phyloP scores from a whole-genome alignment of 176 grass and related monocot genomes.

The Aegilops sharonensis region DNA sequence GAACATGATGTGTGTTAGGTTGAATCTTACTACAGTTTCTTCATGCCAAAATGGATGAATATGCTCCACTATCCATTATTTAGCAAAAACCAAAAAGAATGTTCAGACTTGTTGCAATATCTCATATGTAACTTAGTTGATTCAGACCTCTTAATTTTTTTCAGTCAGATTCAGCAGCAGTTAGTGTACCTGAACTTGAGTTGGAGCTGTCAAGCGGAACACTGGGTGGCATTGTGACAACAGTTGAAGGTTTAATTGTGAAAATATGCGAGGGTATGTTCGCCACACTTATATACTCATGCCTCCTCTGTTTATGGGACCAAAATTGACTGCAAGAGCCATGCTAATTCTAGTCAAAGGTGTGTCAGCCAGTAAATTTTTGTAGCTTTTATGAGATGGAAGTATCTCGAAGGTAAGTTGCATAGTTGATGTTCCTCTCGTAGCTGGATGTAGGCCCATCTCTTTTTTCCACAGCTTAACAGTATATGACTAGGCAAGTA shows the following conservation, averaged over 20 bases:
- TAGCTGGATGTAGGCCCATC: neutral
- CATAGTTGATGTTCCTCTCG: neutral
- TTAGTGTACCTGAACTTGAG: slow-evolving; percentile 91
- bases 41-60: neutral
- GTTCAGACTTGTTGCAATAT: neutral
- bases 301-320: neutral
- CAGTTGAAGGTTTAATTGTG: slow-evolving; percentile 90
- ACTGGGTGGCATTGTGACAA: slow-evolving; percentile 90
- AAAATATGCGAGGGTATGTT: slow-evolving; percentile 91
- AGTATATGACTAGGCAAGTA: neutral
- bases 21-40: neutral
- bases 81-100: neutral
- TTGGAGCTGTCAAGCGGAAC: slow-evolving; percentile 85
- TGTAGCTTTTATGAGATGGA: neutral
- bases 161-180: slow-evolving; percentile 75
- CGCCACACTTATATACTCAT: neutral
- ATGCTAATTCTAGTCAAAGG: neutral
- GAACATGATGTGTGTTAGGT: neutral
- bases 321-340: neutral
- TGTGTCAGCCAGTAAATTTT: neutral
- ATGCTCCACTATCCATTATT: neutral
- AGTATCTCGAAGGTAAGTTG: neutral
- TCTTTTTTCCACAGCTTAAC: neutral
- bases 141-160: slow-evolving; percentile 8
- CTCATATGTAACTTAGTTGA: neutral